A percentile compares a stretch with the other conserved stretches of the same genome.
Evolutionary conservation across 768 basidiomycete genomes (phyloP).

Genomic region (Termitomyces sp.): DNA sequence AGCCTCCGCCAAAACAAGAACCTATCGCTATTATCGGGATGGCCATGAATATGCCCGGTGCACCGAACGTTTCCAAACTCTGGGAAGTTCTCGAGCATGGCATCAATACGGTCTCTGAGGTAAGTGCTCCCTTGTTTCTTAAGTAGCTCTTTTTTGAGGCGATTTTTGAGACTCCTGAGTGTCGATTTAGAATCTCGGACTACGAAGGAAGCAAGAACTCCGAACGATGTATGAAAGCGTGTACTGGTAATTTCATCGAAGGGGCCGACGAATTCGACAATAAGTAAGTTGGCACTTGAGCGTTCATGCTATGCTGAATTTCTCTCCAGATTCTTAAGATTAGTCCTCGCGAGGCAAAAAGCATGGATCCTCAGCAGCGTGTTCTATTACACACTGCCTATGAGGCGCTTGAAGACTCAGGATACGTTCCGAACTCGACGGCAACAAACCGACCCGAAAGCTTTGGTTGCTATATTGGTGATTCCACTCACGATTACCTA

Average conservation of each 20-base stretch:
- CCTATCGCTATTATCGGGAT: constrained; percentile 73
- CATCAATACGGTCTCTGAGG: constrained; percentile 54
- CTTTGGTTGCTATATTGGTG: constrained; percentile 69
- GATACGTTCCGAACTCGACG: constrained; percentile 62
- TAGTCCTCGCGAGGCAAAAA: constrained; percentile 69
- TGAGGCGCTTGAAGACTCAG: constrained; percentile 67
- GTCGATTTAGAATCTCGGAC: constrained; percentile 49
- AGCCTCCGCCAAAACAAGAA: constrained; percentile 31
- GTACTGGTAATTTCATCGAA: constrained; percentile 62
- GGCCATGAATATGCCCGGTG: constrained; percentile 61
- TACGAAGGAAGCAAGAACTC: constrained; percentile 30
- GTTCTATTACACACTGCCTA: constrained; percentile 64
- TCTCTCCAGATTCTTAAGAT: constrained; percentile 56
- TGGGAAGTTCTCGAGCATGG: constrained; percentile 62
- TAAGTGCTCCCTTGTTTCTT: constrained; percentile 22
- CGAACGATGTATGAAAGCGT: constrained; percentile 45
- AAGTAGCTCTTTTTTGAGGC: constrained; percentile 1
- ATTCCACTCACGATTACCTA: constrained; percentile 65
- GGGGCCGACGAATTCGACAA: constrained; percentile 62
- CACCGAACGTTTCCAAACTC: constrained; percentile 40
- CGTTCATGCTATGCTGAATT: background rate
- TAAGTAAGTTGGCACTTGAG: constrained; percentile 24
- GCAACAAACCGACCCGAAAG: constrained; percentile 46
- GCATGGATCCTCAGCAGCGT: constrained; percentile 78
- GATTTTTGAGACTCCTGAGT: constrained; percentile 51